Base-by-base conservation (phyloP, 75 land plant genomes). In the Adiantum capillusveneris region DNA sequence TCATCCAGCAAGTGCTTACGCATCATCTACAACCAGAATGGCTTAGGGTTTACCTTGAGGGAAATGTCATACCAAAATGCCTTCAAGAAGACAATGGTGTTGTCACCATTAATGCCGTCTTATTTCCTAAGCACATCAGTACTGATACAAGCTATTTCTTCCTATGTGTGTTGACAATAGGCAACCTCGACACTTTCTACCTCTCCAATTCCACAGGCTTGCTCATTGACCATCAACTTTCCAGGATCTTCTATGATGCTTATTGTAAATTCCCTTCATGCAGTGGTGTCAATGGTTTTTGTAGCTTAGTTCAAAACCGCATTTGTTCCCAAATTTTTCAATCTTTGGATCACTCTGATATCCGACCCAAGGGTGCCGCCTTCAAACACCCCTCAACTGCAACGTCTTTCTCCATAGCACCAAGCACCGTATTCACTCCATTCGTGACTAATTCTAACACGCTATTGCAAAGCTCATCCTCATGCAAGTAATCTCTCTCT, bases 281-380 rank as follows among this genome's bases (percentile, higher is more conserved):
- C 36, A 59, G 66, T 58, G 66, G 66, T 0, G 27, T 39, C 59
- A 25, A 58, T 36, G 42, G 66, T 42, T n/a, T 64, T n/a, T 64
- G 66, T 14, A 48, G 64, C 44, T 56, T 37, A 2, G 28, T 26
- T 29, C 56, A 34, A 31, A 64, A 2, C 51, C 58, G 66, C 44
- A 18, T n/a, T 1, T 62, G 64, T 51, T 11, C 19, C 11, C n/a
- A 46, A 3, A 5, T 46, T 2, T 46, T 46, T 14, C 14, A 46
- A 46, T 6, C n/a, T 14, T 6, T 46, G 5, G 49, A 46, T 46
- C 21, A 5, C 6, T 46, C 49, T 17, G 59, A 27, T 30, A n/a
- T 34, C 36, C 63, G 11, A 58, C 18, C 6, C 3, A 6, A 28
- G 62, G 66, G 16, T 64, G 66, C 62, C 49, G 17, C 14, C 49